These are phyloP conservation scores for Colletotrichum abscissum DNA, from an alignment of 2,329 filamentous ascomycete genomes.

Conservation along the genomic window DNA sequence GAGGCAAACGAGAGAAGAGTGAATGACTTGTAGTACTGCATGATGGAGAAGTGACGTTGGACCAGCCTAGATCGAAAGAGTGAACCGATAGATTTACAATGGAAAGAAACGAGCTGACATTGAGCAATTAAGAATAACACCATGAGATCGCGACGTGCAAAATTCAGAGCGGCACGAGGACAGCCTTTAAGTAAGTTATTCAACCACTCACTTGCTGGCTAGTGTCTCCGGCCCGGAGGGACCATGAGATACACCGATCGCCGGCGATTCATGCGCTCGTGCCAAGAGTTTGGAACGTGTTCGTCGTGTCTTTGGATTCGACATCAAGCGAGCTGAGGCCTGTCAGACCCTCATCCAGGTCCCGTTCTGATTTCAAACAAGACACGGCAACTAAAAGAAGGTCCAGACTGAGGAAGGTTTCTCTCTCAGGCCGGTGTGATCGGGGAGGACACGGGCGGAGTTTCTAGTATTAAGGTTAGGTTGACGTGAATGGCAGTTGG, in stretches of 20 bases:
- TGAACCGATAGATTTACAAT: not conserved
- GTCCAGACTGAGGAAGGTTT: constrained; percentile 6
- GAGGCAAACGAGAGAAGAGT: constrained; percentile 21
- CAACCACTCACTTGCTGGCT: no score
- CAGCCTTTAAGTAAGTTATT: no score
- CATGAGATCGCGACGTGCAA: no score
- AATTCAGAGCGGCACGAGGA: no score
- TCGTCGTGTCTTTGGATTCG: constrained; percentile 9
- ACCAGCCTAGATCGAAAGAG: constrained; percentile 26
- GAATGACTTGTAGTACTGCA: constrained; percentile 18
- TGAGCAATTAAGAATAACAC: not conserved
- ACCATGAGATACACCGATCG: constrained; percentile 11
- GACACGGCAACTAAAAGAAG: constrained; percentile 8
- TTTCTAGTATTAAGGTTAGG: not conserved
- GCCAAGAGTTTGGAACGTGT: constrained; percentile 10
- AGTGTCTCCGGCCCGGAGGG: not conserved
- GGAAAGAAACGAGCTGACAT: not conserved
- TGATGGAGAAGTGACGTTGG: constrained; percentile 22
- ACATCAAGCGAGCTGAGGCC: not conserved
- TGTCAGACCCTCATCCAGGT: not conserved
- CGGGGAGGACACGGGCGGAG: not conserved
- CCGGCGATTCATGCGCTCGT: constrained; percentile 15
- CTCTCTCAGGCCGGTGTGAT: not conserved
- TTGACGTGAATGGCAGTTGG: not conserved
- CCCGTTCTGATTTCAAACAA: not conserved